A percentile compares a stretch with the other conserved stretches of the same genome.
These are phyloP conservation scores for Ustilago shanxiensis DNA, from an alignment of 1,284 basidiomycete species.

Conservation along the genomic window DNA sequence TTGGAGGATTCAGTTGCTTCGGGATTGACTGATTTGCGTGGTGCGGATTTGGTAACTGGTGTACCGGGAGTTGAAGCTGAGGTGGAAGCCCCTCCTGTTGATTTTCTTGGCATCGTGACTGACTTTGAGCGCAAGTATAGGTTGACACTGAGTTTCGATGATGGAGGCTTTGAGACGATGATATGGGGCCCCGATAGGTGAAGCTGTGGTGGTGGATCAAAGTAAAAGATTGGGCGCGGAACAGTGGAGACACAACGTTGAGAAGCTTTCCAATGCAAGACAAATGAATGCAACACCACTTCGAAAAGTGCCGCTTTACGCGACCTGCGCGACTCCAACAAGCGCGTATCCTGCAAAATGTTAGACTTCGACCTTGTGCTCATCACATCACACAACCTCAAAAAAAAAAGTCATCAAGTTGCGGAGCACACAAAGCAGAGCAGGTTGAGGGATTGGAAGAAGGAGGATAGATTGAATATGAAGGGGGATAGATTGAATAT, in stretches of 20 bases:
- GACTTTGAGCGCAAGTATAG: too few relatives aligned
- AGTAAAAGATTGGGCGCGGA: too few relatives aligned
- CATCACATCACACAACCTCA: not conserved
- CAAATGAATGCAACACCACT: slow-evolving; percentile 8
- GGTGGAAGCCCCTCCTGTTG: slow-evolving; percentile 10
- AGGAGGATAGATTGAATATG: not conserved
- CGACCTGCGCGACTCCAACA: slow-evolving; percentile 12
- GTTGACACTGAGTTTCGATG: too few relatives aligned
- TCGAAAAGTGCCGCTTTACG: slow-evolving; percentile 12
- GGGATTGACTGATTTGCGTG: slow-evolving; percentile 10
- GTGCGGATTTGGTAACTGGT: slow-evolving; percentile 2
- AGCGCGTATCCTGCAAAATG: not conserved
- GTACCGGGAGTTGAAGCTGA: slow-evolving; percentile 15
- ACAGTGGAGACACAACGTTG: not conserved
- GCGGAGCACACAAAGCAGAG: not conserved
- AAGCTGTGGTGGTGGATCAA: not conserved
- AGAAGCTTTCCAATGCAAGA: slow-evolving; percentile 2
- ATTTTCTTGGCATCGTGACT: slow-evolving; percentile 39
- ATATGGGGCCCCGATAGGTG: too few relatives aligned
- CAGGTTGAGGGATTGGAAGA: not conserved
- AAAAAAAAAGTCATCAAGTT: not conserved
- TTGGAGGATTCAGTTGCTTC: slow-evolving; percentile 5
- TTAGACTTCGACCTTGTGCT: not conserved
- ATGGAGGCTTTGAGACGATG: too few relatives aligned
- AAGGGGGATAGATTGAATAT: not conserved